Evolutionary conservation across 2,329 filamentous ascomycete genomes (phyloP), one percentile per base, ranked within the genome.

Genomic region (Coniochaeta sp.): DNA sequence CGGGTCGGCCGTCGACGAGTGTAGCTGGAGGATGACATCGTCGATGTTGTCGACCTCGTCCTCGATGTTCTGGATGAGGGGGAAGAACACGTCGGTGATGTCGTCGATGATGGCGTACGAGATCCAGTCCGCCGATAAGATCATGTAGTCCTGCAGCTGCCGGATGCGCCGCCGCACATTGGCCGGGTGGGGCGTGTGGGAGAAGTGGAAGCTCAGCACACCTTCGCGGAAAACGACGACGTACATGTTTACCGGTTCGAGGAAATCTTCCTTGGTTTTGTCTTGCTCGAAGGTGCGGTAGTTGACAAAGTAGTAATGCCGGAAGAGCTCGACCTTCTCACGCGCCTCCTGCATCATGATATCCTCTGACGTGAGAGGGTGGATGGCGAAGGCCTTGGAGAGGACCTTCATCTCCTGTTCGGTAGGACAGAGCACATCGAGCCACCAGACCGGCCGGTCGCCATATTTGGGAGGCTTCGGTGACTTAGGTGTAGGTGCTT

Each of bases 221-320:
- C 95, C 95, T 72, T 98, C 92, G 14, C 93, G 86, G 79, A 99
- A 99, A 10, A 99, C 95, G 9, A 98, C 89, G 38, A 97, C 89
- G 69, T 98, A 99, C 83, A 99, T 91, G 74, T 98, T 96, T 69
- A 99, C 90, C 0, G 95, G 93, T 67, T 98, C 91, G 54, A 99
- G 82, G 71, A 96, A 96, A 70, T 96, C 88, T 60, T 95, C 90
- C 71, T 88, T 96, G 66, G 88, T 89, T 62, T 87, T 86, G 70
- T 99, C 95, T 72, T 98, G 95, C 71, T 99, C 95, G 70, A 99
- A 99, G 0, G 92, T 96, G 17, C 95, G 89, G 73, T 99, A 99
- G 73, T 96, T 98, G 76, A 99, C 91, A 69, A 99, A 97, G 74
- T 99, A 99, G 77, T 99, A 99, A 72, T 96, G 90, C 36, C 91